Evolutionary conservation across 2,329 filamentous ascomycete species (phyloP), one percentile per base, ranked within the genome.

Genomic region (Neoarthrinium moseri): DNA sequence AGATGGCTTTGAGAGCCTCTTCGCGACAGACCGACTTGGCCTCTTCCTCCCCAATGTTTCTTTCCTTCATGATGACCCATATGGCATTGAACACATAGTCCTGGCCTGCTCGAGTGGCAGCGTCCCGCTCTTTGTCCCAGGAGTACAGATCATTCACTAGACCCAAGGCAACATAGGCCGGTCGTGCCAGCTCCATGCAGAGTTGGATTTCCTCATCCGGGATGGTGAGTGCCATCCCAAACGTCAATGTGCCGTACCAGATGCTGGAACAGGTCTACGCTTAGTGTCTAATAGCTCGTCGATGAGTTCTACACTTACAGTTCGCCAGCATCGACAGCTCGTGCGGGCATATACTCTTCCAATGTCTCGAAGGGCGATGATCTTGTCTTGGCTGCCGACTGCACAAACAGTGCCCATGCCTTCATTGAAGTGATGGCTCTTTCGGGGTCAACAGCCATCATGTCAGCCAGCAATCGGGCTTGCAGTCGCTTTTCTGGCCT

Each of bases 101-200:
- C 13, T 57, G 49, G 3, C 56, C 59, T 4, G 37, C 43, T 10
- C 18, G 6, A 29, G 47, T 34, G 7, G 66, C 64, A 4, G 57
- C 66, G 13, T 62, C 48, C 13, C 45, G 49, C 44, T 70, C 63
- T 38, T 68, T 68, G 15, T 62, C 51, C 55, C 56, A 70, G 1
- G 68, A 71, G 43, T 59, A 69, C 8, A 72, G 53, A 50, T 71
- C 68, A 41, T 71, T 72, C 7, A 56, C 59, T 7, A 72, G 57
- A 5, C 57, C 56, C 12, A 62, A 37, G n/a, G 59, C 59, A 8
- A 53, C 51, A 12, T 54, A 66, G 1, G 53, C 65, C 5, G 64
- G 56, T 30, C 48, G 38, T 29, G 53, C 51, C 6, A 67, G 55
- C 47, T 61, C 46, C 30, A 50, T 56, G 26, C 58, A 62, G 4